phyloP scores from a whole-genome alignment of 192 early-diverging fungal species.

The Rhizophlyctis rosea region DNA sequence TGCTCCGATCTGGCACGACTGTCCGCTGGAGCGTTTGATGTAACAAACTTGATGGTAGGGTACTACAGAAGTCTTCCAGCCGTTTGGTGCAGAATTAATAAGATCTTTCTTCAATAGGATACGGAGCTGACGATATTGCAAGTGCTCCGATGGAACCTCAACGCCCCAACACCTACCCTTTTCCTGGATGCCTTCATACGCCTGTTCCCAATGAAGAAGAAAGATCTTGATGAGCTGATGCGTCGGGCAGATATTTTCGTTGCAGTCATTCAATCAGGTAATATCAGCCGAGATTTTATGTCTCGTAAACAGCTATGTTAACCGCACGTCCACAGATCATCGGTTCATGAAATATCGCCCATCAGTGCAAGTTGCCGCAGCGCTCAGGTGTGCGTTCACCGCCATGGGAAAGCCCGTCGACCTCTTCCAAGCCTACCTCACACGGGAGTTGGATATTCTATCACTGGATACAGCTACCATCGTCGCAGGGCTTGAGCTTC shows the following conservation, averaged over 20 bases:
- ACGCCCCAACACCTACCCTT: conserved; percentile 20
- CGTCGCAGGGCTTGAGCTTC: conserved; percentile 10
- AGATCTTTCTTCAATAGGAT: not conserved
- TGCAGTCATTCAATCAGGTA: no score
- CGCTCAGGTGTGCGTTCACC: conserved; percentile 8
- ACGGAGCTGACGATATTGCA: conserved; percentile 19
- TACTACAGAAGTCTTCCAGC: not conserved
- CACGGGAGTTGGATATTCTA: conserved; percentile 2
- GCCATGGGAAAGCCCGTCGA: not conserved
- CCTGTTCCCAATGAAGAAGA: conserved; percentile 4
- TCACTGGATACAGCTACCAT: not conserved
- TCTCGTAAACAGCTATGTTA: conserved; percentile 1
- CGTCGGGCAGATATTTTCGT: no score
- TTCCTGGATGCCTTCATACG: conserved; percentile 18
- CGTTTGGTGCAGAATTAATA: not conserved
- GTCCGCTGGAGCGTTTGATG: conserved; percentile 15
- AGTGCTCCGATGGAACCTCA: conserved; percentile 18
- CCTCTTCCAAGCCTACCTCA: conserved; percentile 3
- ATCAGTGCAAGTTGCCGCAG: conserved; percentile 26
- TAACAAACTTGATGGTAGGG: conserved; percentile 10
- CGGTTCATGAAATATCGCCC: conserved; percentile 14
- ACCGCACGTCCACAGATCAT: conserved; percentile 15
- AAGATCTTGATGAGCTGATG: no score
- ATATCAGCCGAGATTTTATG: no score
- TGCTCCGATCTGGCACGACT: conserved; percentile 18